phyloP scores from a whole-genome alignment of 768 basidiomycete species.

The Arthromyces matolae region DNA sequence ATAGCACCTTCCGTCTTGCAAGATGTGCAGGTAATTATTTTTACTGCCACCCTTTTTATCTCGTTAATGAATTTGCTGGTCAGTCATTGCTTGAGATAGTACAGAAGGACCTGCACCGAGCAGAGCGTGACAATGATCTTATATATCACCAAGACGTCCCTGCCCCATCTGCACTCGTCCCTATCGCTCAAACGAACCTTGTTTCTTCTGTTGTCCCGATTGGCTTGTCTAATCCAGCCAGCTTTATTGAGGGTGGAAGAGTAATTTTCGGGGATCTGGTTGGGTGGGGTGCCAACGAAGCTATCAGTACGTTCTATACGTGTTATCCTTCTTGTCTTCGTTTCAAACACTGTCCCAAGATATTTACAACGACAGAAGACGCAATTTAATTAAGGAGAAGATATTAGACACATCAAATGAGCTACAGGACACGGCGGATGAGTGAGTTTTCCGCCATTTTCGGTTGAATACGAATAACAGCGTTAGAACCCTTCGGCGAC shows the following conservation, averaged over 20 bases:
- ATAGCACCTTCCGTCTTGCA: constrained; percentile 62
- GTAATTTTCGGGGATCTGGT: constrained; percentile 74
- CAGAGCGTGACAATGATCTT: constrained; percentile 89
- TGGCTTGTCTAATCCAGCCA: constrained; percentile 55
- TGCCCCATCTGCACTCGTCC: constrained; percentile 58
- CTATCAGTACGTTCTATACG: constrained; percentile 61
- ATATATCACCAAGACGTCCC: constrained; percentile 93
- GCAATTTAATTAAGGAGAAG: constrained; percentile 64
- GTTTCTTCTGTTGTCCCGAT: constrained; percentile 56
- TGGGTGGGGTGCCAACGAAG: constrained; percentile 84
- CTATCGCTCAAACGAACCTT: constrained; percentile 63
- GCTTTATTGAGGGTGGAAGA: constrained; percentile 46
- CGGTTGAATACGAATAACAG: not conserved
- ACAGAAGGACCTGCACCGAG: constrained; percentile 61
- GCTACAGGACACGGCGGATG: constrained; percentile 56
- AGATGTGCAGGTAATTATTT: constrained; percentile 66
- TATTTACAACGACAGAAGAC: constrained; percentile 83
- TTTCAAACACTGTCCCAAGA: constrained; percentile 36
- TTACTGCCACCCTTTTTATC: constrained; percentile 1
- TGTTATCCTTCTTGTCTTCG: not conserved
- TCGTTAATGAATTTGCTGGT: not conserved
- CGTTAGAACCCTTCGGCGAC: constrained; percentile 56
- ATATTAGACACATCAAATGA: constrained; percentile 58
- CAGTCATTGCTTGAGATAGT: constrained; percentile 78
- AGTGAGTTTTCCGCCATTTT: constrained; percentile 38